A percentile compares a stretch with the other conserved stretches of the same genome.
Conservation (phyloP, 164 flowering plant genomes). For the Macadamia tetraphylla region DNA sequence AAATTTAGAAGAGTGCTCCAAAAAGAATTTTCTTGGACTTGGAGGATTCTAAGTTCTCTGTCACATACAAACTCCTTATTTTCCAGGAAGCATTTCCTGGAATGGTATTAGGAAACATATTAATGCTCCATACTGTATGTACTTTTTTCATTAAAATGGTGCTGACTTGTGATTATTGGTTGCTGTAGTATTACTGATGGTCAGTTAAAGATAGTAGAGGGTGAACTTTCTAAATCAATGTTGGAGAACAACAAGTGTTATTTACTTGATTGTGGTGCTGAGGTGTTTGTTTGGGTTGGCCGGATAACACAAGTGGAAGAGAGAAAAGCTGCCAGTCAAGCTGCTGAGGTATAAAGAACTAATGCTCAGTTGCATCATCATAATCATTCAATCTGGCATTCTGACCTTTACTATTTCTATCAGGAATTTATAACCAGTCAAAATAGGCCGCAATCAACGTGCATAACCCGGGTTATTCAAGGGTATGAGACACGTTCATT, state of each 20-base stretch:
- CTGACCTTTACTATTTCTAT: slow-evolving; percentile 11
- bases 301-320: slow-evolving; percentile 96
- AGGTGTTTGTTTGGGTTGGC: slow-evolving; percentile 95
- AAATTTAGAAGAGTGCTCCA: no score
- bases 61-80: no score
- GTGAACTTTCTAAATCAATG: slow-evolving; percentile 70
- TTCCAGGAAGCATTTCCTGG: no score
- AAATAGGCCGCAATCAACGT: slow-evolving; percentile 84
- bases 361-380: slow-evolving; percentile 3
- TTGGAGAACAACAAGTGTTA: slow-evolving; percentile 89
- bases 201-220: slow-evolving; percentile 56
- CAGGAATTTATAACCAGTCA: slow-evolving; percentile 82
- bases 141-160: neutral
- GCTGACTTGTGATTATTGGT: slow-evolving; percentile 17
- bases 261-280: slow-evolving; percentile 89
- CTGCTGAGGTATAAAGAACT: slow-evolving; percentile 67
- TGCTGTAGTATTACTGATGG: slow-evolving; percentile 69
- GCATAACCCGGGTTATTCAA: slow-evolving; percentile 82
- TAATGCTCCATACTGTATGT: neutral
- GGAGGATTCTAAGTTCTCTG: no score
- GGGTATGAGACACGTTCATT: slow-evolving; percentile 91
- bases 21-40: no score
- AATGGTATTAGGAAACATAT: no score
- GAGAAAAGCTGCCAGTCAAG: slow-evolving; percentile 85
- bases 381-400: neutral